phyloP scores from a whole-genome alignment of 257 asterid species.

The Avicennia marina region DNA sequence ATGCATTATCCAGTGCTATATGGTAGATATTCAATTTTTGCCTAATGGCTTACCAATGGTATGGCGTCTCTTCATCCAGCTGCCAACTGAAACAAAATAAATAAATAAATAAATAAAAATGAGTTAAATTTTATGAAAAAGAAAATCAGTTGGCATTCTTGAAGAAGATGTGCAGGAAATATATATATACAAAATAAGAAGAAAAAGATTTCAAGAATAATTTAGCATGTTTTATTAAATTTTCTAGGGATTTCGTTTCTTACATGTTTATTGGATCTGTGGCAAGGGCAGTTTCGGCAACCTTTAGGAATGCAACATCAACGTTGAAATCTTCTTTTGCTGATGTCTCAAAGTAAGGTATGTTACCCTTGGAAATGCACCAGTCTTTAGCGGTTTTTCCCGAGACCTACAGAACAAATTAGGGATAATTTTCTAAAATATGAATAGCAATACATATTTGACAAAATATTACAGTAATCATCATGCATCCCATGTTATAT shows the following conservation, averaged over 20 bases:
- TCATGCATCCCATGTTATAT: too few relatives aligned
- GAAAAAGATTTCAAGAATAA: too few relatives aligned
- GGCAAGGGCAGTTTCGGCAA: constrained; percentile 61
- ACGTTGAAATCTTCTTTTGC: constrained; percentile 78
- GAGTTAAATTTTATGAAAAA: neutral
- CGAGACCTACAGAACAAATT: constrained; percentile 53
- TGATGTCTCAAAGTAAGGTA: constrained; percentile 86
- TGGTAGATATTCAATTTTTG: too few relatives aligned
- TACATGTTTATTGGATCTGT: constrained; percentile 50
- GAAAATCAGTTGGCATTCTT: too few relatives aligned
- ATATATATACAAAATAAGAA: neutral
- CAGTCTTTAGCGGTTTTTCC: constrained; percentile 66
- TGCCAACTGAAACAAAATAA: constrained; percentile 48
- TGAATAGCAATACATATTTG: too few relatives aligned
- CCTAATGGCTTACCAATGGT: constrained; percentile 46
- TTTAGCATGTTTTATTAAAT: too few relatives aligned
- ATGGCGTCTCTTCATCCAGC: constrained; percentile 51
- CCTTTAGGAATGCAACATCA: constrained; percentile 51
- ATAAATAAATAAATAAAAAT: neutral
- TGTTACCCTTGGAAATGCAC: constrained; percentile 62
- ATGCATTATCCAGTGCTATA: too few relatives aligned
- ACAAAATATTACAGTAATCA: too few relatives aligned
- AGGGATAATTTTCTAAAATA: too few relatives aligned
- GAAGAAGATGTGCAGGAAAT: neutral
- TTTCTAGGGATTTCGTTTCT: neutral